Evolutionary conservation across 2,329 filamentous ascomycete species (phyloP), one percentile per base, ranked within the genome.

Genomic region (Claviceps fusiformis): DNA sequence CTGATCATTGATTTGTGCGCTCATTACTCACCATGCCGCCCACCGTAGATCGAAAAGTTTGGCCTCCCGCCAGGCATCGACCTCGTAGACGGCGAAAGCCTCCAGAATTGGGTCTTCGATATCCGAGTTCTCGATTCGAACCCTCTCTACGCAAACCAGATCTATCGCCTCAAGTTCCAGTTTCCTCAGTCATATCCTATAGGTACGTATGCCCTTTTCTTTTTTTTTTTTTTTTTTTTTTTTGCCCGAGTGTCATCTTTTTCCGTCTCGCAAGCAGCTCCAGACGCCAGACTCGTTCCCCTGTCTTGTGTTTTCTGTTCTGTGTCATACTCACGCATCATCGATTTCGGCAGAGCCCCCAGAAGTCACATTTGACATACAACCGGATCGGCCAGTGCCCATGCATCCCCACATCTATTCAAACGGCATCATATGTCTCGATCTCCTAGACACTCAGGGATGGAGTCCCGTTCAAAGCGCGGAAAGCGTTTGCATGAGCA

Each of bases 381-480:
- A 80, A 54, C 69, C 81, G 39, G 75, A 79, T 62, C 79, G 82
- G 48, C 77, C 79, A 43, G 91, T 98, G 63, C 93, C 93, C 1
- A 91, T 95, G 69, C 93, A 98, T 65, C 93, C 93, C 3, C 93
- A 98, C 73, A 88, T 98, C 70, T 98, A 98, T 75, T 93, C 87
- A 63, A 98, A 98, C 70, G 93, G 93, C 63, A 95, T 97, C 69
- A 98, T 98, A 67, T 98, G 93, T 65, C 85, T 98, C 51, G 93
- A 98, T 64, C 80, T 98, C 1, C 82, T 98, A 9, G 89, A 89
- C 53, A 76, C 80, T 10, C 85, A 89, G 59, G 93, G 93, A 55
- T 98, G 93, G 93, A 93, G 87, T 50, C 93, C 93, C 0, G 92
- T 98, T 0, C 93, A 98, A 68, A 96, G 92, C 57, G 93, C 96